These are phyloP conservation scores for Sequoia sempervirens DNA, from an alignment of 75 land plant species.

Conservation along the genomic window DNA sequence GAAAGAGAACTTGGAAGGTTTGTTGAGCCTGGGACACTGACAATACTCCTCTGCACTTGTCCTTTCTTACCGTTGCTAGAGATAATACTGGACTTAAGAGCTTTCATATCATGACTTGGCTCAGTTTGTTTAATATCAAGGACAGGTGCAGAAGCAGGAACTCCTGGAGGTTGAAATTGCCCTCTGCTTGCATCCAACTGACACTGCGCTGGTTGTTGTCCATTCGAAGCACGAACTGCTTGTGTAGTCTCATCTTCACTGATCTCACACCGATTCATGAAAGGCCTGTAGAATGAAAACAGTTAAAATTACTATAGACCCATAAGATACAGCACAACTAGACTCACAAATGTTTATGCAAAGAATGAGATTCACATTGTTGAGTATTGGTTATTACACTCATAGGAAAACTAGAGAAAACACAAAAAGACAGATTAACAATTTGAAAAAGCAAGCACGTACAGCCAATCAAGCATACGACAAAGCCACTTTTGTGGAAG, in stretches of 20 bases:
- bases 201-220: constrained; percentile 21
- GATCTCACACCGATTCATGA: constrained; percentile 69
- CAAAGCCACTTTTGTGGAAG: too few species aligned
- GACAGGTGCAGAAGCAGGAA: constrained; percentile 2
- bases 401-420: too few species aligned
- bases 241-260: constrained; percentile 74
- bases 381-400: too few species aligned
- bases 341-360: too few species aligned
- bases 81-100: background rate
- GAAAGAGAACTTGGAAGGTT: constrained; percentile 14
- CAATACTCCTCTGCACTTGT: constrained; percentile 10
- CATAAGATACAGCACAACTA: too few species aligned
- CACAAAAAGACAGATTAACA: too few species aligned
- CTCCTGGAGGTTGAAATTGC: constrained; percentile 9
- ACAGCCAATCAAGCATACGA: too few species aligned
- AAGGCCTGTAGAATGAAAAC: constrained; percentile 48
- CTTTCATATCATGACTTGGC: constrained; percentile 12
- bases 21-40: constrained; percentile 5
- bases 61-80: constrained; percentile 34
- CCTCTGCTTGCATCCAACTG: constrained; percentile 25
- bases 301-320: background rate
- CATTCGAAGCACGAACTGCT: constrained; percentile 41
- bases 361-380: too few species aligned
- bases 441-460: too few species aligned
- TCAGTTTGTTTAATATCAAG: constrained; percentile 16